Conservation (phyloP, 1,284 basidiomycete genomes). For the Sutorius eximius region DNA sequence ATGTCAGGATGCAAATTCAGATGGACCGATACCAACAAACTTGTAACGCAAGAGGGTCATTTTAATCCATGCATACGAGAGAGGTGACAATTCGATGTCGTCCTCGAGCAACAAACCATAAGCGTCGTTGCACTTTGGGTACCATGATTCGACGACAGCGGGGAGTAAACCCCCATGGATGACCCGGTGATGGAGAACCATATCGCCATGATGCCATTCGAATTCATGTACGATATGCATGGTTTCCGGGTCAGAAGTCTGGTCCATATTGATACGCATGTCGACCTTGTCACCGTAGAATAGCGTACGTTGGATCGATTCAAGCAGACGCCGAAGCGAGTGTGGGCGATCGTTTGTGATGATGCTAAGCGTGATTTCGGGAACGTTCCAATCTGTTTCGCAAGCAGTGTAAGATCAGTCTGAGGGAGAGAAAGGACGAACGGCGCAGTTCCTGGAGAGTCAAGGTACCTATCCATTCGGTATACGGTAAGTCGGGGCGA, state of each 20-base stretch:
- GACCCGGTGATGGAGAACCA: constrained; percentile 67
- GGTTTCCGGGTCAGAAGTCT: constrained; percentile 65
- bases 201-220: constrained; percentile 58
- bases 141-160: constrained; percentile 85
- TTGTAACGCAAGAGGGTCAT: constrained; percentile 72
- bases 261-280: constrained; percentile 72
- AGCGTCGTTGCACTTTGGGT: constrained; percentile 67
- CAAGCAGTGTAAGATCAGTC: constrained; percentile 1
- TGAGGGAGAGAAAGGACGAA: constrained; percentile 16
- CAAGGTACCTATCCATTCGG: constrained; percentile 66
- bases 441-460: constrained; percentile 44
- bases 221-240: constrained; percentile 50
- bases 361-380: constrained; percentile 65
- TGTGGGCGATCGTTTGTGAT: constrained; percentile 74
- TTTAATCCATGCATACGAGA: constrained; percentile 84
- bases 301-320: constrained; percentile 56
- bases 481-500: constrained; percentile 50
- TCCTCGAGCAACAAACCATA: constrained; percentile 82
- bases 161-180: constrained; percentile 74
- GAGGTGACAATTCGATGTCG: constrained; percentile 77
- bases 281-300: constrained; percentile 69
- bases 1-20: constrained; percentile 6
- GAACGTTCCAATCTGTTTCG: constrained; percentile 67
- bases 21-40: constrained; percentile 38
- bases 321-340: constrained; percentile 68